Percentiles rank a stretch among this genome's conserved stretches.
Evolutionary conservation across 1,284 basidiomycete genomes (phyloP).

Genomic region (Rhodotorula sp.): DNA sequence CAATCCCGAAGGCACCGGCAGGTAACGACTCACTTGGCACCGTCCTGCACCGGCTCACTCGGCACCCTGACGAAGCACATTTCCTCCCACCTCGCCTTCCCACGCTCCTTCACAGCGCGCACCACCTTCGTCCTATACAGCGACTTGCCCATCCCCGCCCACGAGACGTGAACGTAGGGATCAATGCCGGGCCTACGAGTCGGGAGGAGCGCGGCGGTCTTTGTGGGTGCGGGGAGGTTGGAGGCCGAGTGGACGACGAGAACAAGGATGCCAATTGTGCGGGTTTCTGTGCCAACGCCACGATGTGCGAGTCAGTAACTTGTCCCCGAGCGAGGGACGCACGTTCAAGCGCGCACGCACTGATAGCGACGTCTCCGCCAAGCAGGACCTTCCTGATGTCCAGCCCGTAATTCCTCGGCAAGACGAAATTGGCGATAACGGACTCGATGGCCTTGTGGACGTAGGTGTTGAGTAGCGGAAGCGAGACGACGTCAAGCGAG

Average conservation of each 20-base stretch:
- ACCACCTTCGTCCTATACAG: constrained; percentile 5
- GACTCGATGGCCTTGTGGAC: background rate
- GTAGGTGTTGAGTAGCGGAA: constrained; percentile 6
- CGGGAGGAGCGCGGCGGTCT: background rate
- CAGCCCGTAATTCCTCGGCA: constrained; percentile 11
- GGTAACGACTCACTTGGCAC: background rate
- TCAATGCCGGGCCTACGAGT: constrained; percentile 1
- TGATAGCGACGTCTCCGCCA: constrained; percentile 16
- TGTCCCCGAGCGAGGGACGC: background rate
- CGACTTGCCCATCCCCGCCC: constrained; percentile 9
- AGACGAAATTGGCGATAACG: constrained; percentile 3
- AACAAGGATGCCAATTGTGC: constrained; percentile 20
- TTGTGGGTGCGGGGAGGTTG: constrained; percentile 5
- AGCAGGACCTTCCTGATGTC: constrained; percentile 13
- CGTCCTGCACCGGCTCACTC: constrained; percentile 13
- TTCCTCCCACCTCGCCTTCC: constrained; percentile 25
- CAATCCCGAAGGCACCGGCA: no score
- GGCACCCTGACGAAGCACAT: constrained; percentile 16
- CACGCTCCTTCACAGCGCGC: background rate
- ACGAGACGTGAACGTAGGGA: constrained; percentile 9
- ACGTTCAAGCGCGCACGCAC: background rate
- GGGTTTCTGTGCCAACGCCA: constrained; percentile 1
- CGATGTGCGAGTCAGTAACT: background rate
- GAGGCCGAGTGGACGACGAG: constrained; percentile 23
- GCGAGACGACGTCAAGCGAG: constrained; percentile 5